Evolutionary conservation across 164 flowering plant genomes (phyloP), one percentile per base, ranked within the genome.

Genomic region (Amborella trichopoda): DNA sequence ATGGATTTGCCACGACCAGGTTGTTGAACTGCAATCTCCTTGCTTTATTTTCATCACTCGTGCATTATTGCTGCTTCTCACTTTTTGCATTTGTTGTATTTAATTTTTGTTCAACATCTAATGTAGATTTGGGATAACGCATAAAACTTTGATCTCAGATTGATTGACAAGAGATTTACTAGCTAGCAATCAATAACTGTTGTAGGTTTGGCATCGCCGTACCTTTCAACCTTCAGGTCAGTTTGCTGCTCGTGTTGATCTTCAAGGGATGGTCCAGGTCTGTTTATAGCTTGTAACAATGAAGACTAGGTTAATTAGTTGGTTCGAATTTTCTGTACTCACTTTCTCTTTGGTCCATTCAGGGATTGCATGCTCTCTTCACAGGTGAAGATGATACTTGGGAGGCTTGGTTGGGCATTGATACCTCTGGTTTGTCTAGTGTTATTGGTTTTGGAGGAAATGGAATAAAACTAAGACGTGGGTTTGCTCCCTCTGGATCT

Each of bases 331-430:
- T 21, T 23, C 26, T 40, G 33, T 51, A 16, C 6, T 37, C 40
- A 17, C 27, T 39, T 23, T 5, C 26, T 36, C n/a, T 26, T 40
- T 16, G 46, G 20, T 17, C 12, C 22, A 16, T 79, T 58, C 59
- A 87, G 99, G 99, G 99, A 36, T 61, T 93, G 38, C 86, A 88
- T 81, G 96, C 94, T 13, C 95, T 93, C 58, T 93, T 93, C 58
- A 88, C 94, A 2, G 96, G 96, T 53, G 99, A 93, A 62, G 99
- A 93, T 80, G 81, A 80, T 64, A 82, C 86, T 26, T 93, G 96
- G 99, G 99, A 93, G 62, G 96, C 94, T 53, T 82, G 88, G 95
- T 64, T 93, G 50, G 82, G 62, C 63, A 61, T 47, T 64, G 94
- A 77, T 62, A 63, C 82, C 23, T 73, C 88, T 65, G 89, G 94